Evolutionary conservation across 106 monocot genomes (phyloP).

Genomic region (Phalaenopsis equestris): DNA sequence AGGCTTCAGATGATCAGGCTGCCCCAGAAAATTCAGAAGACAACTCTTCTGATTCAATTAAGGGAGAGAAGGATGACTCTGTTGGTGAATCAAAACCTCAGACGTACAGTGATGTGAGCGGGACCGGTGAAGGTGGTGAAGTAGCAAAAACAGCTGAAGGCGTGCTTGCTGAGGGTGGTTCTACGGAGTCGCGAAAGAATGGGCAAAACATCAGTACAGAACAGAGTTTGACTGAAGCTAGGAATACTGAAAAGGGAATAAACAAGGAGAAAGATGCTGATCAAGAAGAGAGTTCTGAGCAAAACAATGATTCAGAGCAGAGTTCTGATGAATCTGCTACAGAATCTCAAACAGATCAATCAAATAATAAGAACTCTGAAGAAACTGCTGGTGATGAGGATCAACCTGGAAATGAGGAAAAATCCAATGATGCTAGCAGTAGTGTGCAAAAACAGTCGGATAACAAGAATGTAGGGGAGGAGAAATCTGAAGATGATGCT

Average conservation of each 20-base stretch:
- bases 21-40: constrained; percentile 15
- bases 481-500: constrained; percentile 12
- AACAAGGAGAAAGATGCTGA: too few species aligned
- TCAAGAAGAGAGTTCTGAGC: not conserved
- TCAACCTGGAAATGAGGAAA: constrained; percentile 6
- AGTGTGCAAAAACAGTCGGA: constrained; percentile 17
- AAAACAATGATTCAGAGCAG: constrained; percentile 10
- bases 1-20: constrained; percentile 8
- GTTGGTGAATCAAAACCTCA: constrained; percentile 19
- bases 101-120: constrained; percentile 35
- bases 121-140: constrained; percentile 19
- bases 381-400: constrained; percentile 14
- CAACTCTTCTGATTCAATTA: constrained; percentile 6
- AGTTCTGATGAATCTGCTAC: not conserved
- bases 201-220: constrained; percentile 4
- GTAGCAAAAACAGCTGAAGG: constrained; percentile 10
- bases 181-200: not conserved
- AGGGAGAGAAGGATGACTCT: constrained; percentile 21
- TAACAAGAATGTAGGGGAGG: constrained; percentile 7
- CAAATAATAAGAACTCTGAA: constrained; percentile 6
- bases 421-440: constrained; percentile 5
- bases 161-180: constrained; percentile 2
- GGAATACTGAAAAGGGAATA: constrained; percentile 11
- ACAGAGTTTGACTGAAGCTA: constrained; percentile 15
- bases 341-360: not conserved